Percentiles rank a stretch among this genome's conserved stretches.
Evolutionary conservation across 2,329 filamentous ascomycete species (phyloP).

Genomic region (Aureobasidium mangrovei): DNA sequence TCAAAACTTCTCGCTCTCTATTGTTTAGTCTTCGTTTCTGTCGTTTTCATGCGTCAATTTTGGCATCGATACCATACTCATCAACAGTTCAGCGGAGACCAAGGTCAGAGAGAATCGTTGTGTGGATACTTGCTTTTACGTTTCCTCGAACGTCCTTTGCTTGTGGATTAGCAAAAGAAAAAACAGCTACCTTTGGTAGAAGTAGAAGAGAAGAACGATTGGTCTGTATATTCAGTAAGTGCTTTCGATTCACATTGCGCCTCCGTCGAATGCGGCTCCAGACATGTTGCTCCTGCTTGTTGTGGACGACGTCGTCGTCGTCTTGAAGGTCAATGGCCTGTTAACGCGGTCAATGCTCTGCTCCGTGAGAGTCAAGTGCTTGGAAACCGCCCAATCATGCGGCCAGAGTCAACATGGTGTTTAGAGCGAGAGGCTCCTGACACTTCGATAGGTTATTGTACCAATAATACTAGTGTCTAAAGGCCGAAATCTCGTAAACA

Average conservation of each 20-base stretch:
- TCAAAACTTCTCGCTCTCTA: neutral
- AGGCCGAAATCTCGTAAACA: neutral
- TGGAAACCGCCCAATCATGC: neutral
- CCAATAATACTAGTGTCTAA: neutral
- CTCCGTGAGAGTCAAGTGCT: too few species aligned
- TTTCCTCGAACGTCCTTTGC: too few species aligned
- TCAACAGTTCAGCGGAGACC: neutral
- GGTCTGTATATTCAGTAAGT: conserved; percentile 1
- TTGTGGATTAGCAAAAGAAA: neutral
- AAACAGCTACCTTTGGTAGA: neutral
- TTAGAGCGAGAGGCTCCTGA: neutral
- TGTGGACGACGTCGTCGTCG: too few species aligned
- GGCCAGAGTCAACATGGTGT: neutral
- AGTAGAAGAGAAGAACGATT: neutral
- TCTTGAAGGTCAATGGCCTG: too few species aligned
- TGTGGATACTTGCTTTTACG: too few species aligned
- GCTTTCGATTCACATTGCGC: neutral
- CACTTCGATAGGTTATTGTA: neutral
- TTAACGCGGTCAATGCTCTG: too few species aligned
- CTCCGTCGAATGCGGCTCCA: too few species aligned
- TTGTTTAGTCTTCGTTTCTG: neutral
- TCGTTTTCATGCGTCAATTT: neutral
- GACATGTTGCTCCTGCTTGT: too few species aligned
- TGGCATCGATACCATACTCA: neutral
- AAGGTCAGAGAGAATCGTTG: too few species aligned